Conservation (phyloP, 129 eudicot species). For the Erigeron canadensis region DNA sequence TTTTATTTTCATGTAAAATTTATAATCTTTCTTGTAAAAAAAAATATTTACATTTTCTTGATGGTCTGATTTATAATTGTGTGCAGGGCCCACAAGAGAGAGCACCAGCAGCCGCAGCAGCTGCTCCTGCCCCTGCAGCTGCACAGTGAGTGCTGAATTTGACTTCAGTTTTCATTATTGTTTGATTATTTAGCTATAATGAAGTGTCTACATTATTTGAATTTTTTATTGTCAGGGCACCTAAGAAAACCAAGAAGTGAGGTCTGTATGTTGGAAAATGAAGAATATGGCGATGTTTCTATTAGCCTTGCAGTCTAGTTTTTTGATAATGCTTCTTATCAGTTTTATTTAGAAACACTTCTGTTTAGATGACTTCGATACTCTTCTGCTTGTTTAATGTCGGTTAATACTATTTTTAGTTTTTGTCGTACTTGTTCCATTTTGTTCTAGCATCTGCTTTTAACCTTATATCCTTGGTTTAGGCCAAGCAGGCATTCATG, state of each 20-base stretch:
- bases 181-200: background rate
- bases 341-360: slow-evolving; percentile 23
- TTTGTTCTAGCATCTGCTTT: background rate
- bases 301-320: slow-evolving; percentile 38
- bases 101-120: slow-evolving; percentile 38
- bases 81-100: slow-evolving; percentile 52
- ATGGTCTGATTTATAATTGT: background rate
- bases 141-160: slow-evolving; percentile 45
- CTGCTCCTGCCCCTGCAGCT: slow-evolving; percentile 28
- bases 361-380: slow-evolving; percentile 25
- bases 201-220: background rate
- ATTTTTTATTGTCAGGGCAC: slow-evolving; percentile 38
- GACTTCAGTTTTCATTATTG: background rate
- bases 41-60: too few relatives aligned
- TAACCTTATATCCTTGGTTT: too few relatives aligned
- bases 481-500: too few relatives aligned
- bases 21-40: too few relatives aligned
- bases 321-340: slow-evolving; percentile 32
- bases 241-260: slow-evolving; percentile 85
- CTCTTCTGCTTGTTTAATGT: slow-evolving; percentile 30
- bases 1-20: too few relatives aligned
- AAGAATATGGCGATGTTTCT: slow-evolving; percentile 10
- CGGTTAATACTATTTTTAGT: slow-evolving; percentile 18
- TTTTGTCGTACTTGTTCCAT: background rate
- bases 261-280: slow-evolving; percentile 17